These are phyloP conservation scores for Backusella circina DNA, from an alignment of 192 early-diverging fungal genomes.

Conservation along the genomic window DNA sequence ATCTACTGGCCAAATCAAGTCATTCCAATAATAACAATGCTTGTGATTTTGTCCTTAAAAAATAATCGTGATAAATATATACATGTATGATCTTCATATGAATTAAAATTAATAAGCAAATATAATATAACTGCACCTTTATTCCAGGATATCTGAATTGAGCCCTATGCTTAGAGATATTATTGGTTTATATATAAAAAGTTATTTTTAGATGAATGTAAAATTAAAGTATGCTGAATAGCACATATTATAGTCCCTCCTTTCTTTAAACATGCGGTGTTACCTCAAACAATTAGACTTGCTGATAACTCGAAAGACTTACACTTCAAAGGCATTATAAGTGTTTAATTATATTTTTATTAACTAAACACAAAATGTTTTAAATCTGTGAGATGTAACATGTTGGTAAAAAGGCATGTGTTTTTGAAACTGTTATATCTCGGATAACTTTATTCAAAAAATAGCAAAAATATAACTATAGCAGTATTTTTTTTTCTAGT, in stretches of 20 bases:
- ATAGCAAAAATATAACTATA: neutral
- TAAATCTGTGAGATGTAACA: neutral
- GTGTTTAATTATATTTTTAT: neutral
- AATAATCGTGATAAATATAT: neutral
- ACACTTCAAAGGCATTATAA: neutral
- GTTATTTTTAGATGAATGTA: neutral
- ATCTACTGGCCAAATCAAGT: neutral
- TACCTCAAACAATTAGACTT: neutral
- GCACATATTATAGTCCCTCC: neutral
- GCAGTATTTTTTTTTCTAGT: neutral
- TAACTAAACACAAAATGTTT: neutral
- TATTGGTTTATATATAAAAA: neutral
- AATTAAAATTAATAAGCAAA: neutral
- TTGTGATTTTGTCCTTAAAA: neutral
- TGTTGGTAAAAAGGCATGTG: neutral
- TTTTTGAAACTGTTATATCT: neutral
- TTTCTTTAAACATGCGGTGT: neutral
- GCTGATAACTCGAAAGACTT: neutral
- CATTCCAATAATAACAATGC: neutral
- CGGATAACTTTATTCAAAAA: neutral
- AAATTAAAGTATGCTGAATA: neutral
- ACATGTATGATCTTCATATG: neutral
- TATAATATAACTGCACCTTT: neutral
- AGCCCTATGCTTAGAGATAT: neutral
- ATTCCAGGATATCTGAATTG: neutral